Evolutionary conservation across 1,139 yeast species (phyloP).

Genomic region (Suhomyces chickasaworum): DNA sequence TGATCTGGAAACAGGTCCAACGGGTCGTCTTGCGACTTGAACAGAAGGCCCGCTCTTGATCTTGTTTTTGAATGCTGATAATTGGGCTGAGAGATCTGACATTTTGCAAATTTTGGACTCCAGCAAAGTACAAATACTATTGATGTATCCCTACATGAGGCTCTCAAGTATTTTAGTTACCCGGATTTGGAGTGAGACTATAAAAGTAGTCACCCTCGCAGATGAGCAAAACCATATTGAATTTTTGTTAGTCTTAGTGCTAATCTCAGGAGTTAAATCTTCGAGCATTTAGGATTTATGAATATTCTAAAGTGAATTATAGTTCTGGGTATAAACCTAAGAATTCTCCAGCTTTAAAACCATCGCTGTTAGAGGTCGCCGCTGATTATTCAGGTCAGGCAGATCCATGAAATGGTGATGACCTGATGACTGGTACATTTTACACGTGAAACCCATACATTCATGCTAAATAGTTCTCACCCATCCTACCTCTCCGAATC

Average conservation of each 20-base stretch:
- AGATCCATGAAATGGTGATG: slow-evolving; percentile 51
- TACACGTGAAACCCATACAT: not conserved
- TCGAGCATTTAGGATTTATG: slow-evolving; percentile 19
- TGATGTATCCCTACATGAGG: not conserved
- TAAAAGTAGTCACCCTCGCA: not conserved
- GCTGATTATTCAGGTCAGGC: slow-evolving; percentile 21
- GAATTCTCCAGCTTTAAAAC: slow-evolving; percentile 46
- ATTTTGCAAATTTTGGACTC: slow-evolving; percentile 19
- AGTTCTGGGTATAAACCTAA: not conserved
- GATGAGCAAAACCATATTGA: no score
- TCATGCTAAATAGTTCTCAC: slow-evolving; percentile 41
- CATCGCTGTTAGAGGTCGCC: slow-evolving; percentile 39
- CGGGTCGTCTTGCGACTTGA: slow-evolving; percentile 33
- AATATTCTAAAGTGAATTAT: slow-evolving; percentile 28
- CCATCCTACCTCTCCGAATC: slow-evolving; percentile 47
- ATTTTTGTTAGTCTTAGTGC: slow-evolving; percentile 8
- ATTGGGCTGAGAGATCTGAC: slow-evolving; percentile 51
- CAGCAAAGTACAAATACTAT: no score
- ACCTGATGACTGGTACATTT: slow-evolving; percentile 35
- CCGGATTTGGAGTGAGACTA: slow-evolving; percentile 14
- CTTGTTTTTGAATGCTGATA: slow-evolving; percentile 51
- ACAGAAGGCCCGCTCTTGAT: slow-evolving; percentile 52
- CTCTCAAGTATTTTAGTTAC: slow-evolving; percentile 9
- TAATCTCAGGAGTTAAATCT: slow-evolving; percentile 19
- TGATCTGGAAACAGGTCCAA: slow-evolving; percentile 16